These are phyloP conservation scores for Clitoria ternatea DNA, from an alignment of 306 rosid genomes.

Conservation along the genomic window DNA sequence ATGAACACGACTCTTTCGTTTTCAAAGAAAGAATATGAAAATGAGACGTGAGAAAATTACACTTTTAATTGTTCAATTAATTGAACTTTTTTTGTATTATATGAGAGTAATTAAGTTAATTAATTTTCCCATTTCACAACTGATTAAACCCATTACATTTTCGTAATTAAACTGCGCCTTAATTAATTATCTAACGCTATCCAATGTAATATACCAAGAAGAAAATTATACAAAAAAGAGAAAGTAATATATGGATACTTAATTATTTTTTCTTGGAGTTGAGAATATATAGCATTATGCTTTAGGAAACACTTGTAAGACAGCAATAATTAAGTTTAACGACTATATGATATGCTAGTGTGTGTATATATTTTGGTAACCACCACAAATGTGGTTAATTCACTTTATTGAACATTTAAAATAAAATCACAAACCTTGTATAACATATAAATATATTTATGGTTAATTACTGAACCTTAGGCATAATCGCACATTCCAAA, in stretches of 20 bases:
- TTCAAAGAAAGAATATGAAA: background rate
- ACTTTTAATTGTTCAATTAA: too few relatives aligned
- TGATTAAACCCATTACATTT: background rate
- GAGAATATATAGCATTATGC: slow-evolving; percentile 6
- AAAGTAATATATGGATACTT: background rate
- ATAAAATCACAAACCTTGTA: slow-evolving; percentile 39
- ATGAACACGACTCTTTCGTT: background rate
- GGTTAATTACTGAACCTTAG: slow-evolving; percentile 10
- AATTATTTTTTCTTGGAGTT: slow-evolving; percentile 7
- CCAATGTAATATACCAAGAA: background rate
- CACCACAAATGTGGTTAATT: slow-evolving; percentile 50
- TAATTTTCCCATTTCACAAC: background rate
- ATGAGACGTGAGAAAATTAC: background rate
- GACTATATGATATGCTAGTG: background rate
- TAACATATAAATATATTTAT: background rate
- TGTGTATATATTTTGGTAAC: slow-evolving; percentile 25
- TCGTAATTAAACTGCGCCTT: background rate
- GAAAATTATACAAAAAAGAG: background rate
- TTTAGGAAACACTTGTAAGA: slow-evolving; percentile 20
- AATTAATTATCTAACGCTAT: background rate
- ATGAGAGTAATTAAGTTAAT: too few relatives aligned
- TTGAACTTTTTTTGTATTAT: too few relatives aligned
- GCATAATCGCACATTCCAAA: slow-evolving; percentile 74
- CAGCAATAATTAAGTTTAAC: slow-evolving; percentile 4
- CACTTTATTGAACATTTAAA: slow-evolving; percentile 36